Base-by-base conservation (phyloP, 192 early-diverging fungal genomes). In the Rhizoclosmatium sp. region DNA sequence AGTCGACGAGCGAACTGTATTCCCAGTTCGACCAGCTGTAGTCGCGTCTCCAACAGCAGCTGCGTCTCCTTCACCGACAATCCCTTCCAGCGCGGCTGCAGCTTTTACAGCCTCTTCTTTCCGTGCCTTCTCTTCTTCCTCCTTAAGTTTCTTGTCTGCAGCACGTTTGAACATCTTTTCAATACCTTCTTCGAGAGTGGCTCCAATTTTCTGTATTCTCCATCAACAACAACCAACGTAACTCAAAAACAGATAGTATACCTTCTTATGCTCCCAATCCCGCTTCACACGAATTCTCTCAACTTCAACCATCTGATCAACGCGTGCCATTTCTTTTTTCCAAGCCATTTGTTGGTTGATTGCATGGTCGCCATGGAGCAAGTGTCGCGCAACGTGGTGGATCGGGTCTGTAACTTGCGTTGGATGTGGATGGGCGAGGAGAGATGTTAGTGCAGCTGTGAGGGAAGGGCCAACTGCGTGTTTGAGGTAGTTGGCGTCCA, bases 401-500 rank as follows among this genome's bases (percentile, higher is more conserved):
- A 75, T 45, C 4, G 72, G 72, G 45, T 75, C 72, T 40, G 12
- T 60, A 14, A 75, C 45, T 64, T 64, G 58, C 7, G 31, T 75
- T 62, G 72, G 72, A 45, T 75, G 56, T 23, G 78, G 59, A 61
- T 80, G 59, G 31, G 70, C 41, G n/a, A 73, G 40, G 62, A 80
- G 78, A 16, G 78, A 67, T 5, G 58, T 41, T 3, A 80, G 19
- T 10, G 78, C 78, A 5, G 78, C 58, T 12, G 39, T 73, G 16
- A 80, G 71, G 16, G 41, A 41, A 19, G 78, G 78, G 45, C 78
- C 78, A 49, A 80, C 54, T 7, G 78, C 60, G 46, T 71, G 70
- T 48, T 80, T 80, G 7, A 80, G 48, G 64, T 80, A 80, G 70
- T 80, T 80, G 2, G 78, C 40, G 62, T 80, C 78, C 78, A 80